phyloP scores from a whole-genome alignment of 495 filamentous ascomycete genomes.

The Monascus purpureus region DNA sequence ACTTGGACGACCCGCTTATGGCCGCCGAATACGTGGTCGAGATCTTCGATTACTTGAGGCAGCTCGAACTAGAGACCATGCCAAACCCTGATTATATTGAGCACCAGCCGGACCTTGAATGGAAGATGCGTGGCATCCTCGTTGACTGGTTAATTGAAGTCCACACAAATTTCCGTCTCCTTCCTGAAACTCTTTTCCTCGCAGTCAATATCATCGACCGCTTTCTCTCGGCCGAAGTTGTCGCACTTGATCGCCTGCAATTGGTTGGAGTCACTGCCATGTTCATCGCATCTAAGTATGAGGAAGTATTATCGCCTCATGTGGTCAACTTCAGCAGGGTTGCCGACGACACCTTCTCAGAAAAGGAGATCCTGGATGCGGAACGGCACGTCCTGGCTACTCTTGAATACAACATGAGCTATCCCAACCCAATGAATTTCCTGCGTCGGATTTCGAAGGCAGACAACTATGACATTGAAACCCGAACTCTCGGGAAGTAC shows the following conservation, averaged over 20 bases:
- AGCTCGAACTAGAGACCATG: constrained; percentile 68
- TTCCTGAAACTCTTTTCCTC: constrained; percentile 96
- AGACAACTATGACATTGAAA: constrained; percentile 95
- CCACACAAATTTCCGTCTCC: constrained; percentile 88
- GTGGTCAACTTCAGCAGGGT: constrained; percentile 94
- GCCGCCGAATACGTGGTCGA: constrained; percentile 93
- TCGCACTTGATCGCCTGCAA: constrained; percentile 88
- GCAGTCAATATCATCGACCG: constrained; percentile 97
- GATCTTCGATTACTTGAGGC: constrained; percentile 91
- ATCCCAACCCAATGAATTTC: constrained; percentile 99
- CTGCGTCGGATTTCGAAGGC: constrained; percentile 95
- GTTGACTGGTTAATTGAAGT: constrained; percentile 98
- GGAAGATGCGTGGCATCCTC: constrained; percentile 96
- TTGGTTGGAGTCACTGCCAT: constrained; percentile 95
- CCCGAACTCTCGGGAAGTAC: constrained; percentile 92
- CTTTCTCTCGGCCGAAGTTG: constrained; percentile 85
- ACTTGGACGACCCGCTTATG: constrained; percentile 88
- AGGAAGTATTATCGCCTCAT: constrained; percentile 93
- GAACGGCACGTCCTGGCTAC: constrained; percentile 84
- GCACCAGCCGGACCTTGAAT: constrained; percentile 85
- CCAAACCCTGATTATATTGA: constrained; percentile 92
- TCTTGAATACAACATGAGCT: constrained; percentile 94
- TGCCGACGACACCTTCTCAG: constrained; percentile 92
- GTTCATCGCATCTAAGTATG: constrained; percentile 98
- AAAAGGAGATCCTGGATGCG: constrained; percentile 89